phyloP scores from a whole-genome alignment of 2,329 filamentous ascomycete genomes.

The Didymellaceae sp. region DNA sequence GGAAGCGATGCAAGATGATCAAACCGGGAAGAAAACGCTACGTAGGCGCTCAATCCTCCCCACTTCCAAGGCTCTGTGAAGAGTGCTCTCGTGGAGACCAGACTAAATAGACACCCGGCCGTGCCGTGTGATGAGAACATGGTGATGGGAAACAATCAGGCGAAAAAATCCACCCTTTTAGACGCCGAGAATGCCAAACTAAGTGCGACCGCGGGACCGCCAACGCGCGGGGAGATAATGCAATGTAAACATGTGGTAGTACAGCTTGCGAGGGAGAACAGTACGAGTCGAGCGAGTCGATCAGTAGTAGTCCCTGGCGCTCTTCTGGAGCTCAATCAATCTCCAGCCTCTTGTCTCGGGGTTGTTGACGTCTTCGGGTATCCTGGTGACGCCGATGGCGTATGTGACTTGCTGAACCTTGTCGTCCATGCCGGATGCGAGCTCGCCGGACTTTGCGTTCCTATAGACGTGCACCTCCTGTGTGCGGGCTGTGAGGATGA shows the following conservation, averaged over 20 bases:
- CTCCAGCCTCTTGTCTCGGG: conserved; percentile 96
- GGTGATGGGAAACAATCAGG: conserved; percentile 18
- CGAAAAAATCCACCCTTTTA: conserved; percentile 32
- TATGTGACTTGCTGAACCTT: conserved; percentile 98
- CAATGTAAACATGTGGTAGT: conserved; percentile 24
- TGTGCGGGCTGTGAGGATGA: conserved; percentile 94
- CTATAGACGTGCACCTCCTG: conserved; percentile 98
- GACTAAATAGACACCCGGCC: no score
- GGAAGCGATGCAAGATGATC: conserved; percentile 29
- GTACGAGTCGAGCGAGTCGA: conserved; percentile 8
- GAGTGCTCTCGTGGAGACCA: conserved; percentile 16
- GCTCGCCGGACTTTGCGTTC: conserved; percentile 85
- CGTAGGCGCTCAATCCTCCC: conserved; percentile 22
- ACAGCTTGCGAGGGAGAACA: conserved; percentile 19
- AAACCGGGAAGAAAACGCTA: conserved; percentile 25
- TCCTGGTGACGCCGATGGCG: conserved; percentile 91
- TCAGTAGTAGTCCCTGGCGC: conserved; percentile 86
- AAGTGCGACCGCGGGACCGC: conserved; percentile 19
- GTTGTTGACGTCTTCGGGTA: conserved; percentile 95
- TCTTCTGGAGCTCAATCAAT: conserved; percentile 98
- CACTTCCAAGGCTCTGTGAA: conserved; percentile 12
- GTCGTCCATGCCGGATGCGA: conserved; percentile 97
- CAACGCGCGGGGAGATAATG: conserved; percentile 21
- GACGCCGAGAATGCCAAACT: conserved; percentile 44
- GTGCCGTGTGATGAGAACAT: conserved; percentile 19